Conservation (phyloP, 805 yeast species). For the Saccharomycopsis fermentans region DNA sequence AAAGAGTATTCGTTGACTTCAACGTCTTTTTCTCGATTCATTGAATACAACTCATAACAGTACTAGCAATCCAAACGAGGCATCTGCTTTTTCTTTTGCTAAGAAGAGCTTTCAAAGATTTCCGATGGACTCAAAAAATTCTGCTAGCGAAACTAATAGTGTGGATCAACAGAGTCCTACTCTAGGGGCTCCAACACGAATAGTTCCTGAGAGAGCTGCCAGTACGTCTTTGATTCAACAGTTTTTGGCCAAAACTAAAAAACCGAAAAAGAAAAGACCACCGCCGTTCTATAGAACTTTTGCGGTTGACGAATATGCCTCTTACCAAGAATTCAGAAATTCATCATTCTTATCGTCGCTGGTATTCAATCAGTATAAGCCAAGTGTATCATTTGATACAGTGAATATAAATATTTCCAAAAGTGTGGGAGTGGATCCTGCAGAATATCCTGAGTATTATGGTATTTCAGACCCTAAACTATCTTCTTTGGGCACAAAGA, state of each 20-base stretch:
- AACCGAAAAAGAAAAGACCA: constrained; percentile 3
- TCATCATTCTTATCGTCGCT: neutral
- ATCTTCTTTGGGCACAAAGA: constrained; percentile 1
- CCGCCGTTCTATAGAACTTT: constrained; percentile 9
- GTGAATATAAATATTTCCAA: constrained; percentile 27
- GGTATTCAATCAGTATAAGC: constrained; percentile 1
- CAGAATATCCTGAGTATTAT: constrained; percentile 12
- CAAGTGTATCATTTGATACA: constrained; percentile 45
- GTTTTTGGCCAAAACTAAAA: neutral
- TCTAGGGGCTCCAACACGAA: neutral
- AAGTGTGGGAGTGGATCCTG: constrained; percentile 13
- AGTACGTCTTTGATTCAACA: neutral
- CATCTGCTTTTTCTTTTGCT: too few relatives aligned
- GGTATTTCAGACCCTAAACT: constrained; percentile 1
- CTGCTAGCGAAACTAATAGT: neutral
- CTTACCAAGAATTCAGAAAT: neutral
- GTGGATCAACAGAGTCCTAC: neutral
- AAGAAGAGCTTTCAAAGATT: too few relatives aligned
- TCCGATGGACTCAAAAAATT: neutral
- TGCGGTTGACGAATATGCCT: neutral
- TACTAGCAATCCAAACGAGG: too few relatives aligned
- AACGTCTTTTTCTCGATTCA: too few relatives aligned
- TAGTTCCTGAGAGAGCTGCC: neutral
- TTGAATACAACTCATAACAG: too few relatives aligned
- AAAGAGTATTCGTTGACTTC: too few relatives aligned